Conservation (phyloP, 768 basidiomycete species). For the Mycena rebaudengoi region DNA sequence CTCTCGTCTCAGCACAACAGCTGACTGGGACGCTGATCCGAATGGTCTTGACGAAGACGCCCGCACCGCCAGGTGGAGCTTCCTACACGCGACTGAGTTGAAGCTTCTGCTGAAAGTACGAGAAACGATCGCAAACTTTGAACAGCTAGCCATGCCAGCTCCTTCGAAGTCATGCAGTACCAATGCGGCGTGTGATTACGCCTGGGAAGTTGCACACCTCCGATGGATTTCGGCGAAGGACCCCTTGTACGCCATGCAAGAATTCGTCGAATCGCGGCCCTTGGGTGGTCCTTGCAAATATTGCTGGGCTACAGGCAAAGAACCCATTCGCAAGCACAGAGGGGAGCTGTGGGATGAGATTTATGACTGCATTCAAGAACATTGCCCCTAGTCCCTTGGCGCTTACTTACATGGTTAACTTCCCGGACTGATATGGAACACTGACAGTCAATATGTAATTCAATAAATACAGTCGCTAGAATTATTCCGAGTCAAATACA, state of each 20-base stretch:
- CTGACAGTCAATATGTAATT: background rate
- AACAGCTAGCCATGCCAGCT: background rate
- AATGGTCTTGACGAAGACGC: background rate
- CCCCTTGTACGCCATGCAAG: background rate
- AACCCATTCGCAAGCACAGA: background rate
- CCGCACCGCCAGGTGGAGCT: slow-evolving; percentile 36
- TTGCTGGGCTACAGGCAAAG: background rate
- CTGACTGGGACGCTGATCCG: slow-evolving; percentile 11
- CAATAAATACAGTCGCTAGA: slow-evolving; percentile 7
- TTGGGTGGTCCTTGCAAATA: background rate
- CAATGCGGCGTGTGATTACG: background rate
- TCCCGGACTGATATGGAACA: no score
- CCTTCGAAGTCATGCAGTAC: background rate
- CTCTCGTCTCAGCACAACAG: slow-evolving; percentile 22
- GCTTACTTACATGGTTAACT: no score
- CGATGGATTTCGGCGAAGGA: background rate
- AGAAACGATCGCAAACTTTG: background rate
- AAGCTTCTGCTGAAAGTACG: slow-evolving; percentile 24
- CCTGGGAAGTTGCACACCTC: background rate
- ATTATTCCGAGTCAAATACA: slow-evolving; percentile 21
- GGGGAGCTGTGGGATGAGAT: slow-evolving; percentile 8
- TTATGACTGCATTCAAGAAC: background rate
- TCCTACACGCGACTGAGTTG: slow-evolving; percentile 29
- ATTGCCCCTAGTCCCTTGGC: no score
- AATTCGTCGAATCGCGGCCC: slow-evolving; percentile 6